Evolutionary conservation across 345 rosid species (phyloP).

Genomic region (Gossypium arboreum): DNA sequence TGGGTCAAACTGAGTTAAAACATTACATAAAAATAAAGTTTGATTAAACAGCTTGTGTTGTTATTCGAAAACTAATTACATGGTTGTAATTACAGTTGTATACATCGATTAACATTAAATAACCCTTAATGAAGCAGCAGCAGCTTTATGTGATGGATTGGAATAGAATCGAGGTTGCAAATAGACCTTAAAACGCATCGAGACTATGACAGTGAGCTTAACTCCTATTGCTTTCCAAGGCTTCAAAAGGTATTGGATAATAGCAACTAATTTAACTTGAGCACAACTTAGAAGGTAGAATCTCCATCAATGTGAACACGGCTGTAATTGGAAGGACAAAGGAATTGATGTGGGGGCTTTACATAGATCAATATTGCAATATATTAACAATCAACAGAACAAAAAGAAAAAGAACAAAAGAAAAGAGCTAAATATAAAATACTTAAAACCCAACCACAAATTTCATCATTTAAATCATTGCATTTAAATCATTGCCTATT

Average conservation of each 20-base stretch:
- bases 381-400: not conserved
- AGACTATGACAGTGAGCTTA: not conserved
- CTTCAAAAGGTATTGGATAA: too few relatives aligned
- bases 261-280: not conserved
- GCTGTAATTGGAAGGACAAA: not conserved
- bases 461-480: constrained; percentile 8
- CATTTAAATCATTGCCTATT: not conserved
- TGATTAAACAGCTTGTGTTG: not conserved
- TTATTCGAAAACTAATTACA: not conserved
- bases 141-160: not conserved
- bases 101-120: not conserved
- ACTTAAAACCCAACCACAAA: not conserved
- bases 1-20: not conserved
- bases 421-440: not conserved
- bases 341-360: not conserved
- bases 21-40: not conserved
- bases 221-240: not conserved
- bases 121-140: not conserved
- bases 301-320: not conserved
- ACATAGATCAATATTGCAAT: not conserved
- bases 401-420: not conserved
- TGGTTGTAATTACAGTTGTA: not conserved
- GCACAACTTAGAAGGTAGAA: not conserved
- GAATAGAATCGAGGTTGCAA: too few relatives aligned
- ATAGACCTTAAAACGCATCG: not conserved